A percentile compares a stretch with the other conserved stretches of the same genome.
Conservation (phyloP, 2,329 filamentous ascomycete genomes). For the Nemania diffusa region DNA sequence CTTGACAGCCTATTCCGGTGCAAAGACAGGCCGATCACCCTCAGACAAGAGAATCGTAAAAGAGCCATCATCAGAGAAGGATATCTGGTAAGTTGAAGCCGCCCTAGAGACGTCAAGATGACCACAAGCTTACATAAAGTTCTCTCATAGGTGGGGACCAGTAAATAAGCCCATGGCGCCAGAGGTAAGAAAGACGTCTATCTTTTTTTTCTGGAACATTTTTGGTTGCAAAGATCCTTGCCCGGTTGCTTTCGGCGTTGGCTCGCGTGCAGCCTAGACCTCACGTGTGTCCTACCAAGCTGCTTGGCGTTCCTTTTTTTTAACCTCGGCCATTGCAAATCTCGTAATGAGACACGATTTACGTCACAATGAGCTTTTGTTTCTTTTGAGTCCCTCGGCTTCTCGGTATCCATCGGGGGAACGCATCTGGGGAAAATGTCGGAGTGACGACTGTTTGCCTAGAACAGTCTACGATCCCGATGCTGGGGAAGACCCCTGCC, state of each 20-base stretch:
- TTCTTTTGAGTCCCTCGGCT: background rate
- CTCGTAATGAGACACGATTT: slow-evolving; percentile 26
- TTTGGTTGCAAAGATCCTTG: slow-evolving; percentile 5
- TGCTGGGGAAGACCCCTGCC: slow-evolving; percentile 39
- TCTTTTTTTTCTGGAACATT: background rate
- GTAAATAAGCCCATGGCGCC: slow-evolving; percentile 99
- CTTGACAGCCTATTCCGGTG: slow-evolving; percentile 95
- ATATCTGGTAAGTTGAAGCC: slow-evolving; percentile 75
- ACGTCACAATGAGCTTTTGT: slow-evolving; percentile 28
- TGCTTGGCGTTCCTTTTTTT: slow-evolving; percentile 11
- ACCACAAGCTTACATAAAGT: slow-evolving; percentile 44
- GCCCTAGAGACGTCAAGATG: background rate
- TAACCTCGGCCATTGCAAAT: slow-evolving; percentile 28
- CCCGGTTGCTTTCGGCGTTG: background rate
- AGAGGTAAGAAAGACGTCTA: slow-evolving; percentile 74
- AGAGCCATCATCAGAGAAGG: slow-evolving; percentile 86
- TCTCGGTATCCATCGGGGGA: slow-evolving; percentile 8
- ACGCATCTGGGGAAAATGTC: slow-evolving; percentile 2
- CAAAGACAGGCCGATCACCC: slow-evolving; percentile 97
- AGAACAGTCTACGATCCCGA: slow-evolving; percentile 21
- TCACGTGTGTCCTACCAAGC: slow-evolving; percentile 7
- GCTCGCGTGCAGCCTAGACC: slow-evolving; percentile 3
- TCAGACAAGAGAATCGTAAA: slow-evolving; percentile 98
- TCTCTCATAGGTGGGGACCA: slow-evolving; percentile 78
- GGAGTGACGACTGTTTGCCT: slow-evolving; percentile 12